These are phyloP conservation scores for Globomyces pollinis-pini DNA, from an alignment of 192 early-diverging fungal genomes.

Conservation along the genomic window DNA sequence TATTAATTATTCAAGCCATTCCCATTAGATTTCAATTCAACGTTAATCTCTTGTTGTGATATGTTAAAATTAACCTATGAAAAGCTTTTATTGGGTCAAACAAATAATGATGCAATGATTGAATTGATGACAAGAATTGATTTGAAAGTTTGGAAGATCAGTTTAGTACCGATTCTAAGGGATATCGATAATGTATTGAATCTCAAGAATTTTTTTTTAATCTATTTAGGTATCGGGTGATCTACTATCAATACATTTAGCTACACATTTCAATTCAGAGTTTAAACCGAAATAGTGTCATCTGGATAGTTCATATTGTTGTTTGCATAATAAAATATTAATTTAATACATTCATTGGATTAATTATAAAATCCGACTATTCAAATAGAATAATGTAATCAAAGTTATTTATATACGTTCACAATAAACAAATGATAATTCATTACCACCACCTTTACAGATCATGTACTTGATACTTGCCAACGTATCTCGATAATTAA, in stretches of 20 bases:
- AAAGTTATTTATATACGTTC: slow-evolving; percentile 2
- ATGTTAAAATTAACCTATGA: slow-evolving; percentile 1
- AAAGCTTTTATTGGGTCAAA: background rate
- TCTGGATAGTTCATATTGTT: too few relatives aligned
- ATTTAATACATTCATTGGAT: too few relatives aligned
- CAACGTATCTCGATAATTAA: slow-evolving; percentile 38
- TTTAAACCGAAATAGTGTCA: too few relatives aligned
- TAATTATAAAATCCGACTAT: too few relatives aligned
- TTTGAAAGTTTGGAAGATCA: background rate
- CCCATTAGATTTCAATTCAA: slow-evolving; percentile 4
- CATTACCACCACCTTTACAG: slow-evolving; percentile 51
- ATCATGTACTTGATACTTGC: slow-evolving; percentile 59
- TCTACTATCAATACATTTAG: too few relatives aligned
- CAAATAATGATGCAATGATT: background rate
- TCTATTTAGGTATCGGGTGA: too few relatives aligned
- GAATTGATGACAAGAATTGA: background rate
- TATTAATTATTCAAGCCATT: slow-evolving; percentile 8
- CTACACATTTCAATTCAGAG: too few relatives aligned
- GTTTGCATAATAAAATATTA: too few relatives aligned
- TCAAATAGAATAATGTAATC: too few relatives aligned
- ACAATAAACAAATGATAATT: slow-evolving; percentile 22
- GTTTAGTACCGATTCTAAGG: background rate
- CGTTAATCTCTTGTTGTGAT: background rate
- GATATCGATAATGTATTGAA: too few relatives aligned
- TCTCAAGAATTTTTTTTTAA: too few relatives aligned